A percentile compares a stretch with the other conserved stretches of the same genome.
These are phyloP conservation scores for Colletotrichum paranaense DNA, from an alignment of 2,329 filamentous ascomycete genomes.

Conservation along the genomic window DNA sequence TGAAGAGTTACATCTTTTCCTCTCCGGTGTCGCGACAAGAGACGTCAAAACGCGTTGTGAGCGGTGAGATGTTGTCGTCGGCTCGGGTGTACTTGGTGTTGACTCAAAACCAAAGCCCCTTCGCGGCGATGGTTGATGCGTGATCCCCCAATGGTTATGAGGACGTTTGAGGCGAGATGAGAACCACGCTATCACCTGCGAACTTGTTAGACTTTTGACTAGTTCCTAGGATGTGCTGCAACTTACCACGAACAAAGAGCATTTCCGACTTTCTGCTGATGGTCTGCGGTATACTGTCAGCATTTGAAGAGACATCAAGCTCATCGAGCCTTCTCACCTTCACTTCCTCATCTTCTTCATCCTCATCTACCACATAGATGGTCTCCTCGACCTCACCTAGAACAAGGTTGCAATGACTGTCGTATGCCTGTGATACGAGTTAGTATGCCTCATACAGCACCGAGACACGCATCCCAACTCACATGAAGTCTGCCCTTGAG, in stretches of 20 bases:
- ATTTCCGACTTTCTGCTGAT: conserved; percentile 98
- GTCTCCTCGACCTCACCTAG: conserved; percentile 98
- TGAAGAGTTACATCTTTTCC: neutral
- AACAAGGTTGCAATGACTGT: conserved; percentile 97
- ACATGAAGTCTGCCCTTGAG: conserved; percentile 96
- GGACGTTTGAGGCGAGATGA: conserved; percentile 73
- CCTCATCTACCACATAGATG: conserved; percentile 91
- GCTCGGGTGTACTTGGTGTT: neutral
- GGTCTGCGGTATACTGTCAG: conserved; percentile 66
- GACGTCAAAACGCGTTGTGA: neutral
- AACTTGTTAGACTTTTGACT: conserved; percentile 38
- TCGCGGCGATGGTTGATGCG: neutral
- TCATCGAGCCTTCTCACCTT: conserved; percentile 64
- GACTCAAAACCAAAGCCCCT: neutral
- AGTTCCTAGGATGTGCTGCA: conserved; percentile 37
- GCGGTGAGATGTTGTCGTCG: neutral
- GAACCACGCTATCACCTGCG: conserved; percentile 77
- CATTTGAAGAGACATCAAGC: neutral
- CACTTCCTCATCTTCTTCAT: conserved; percentile 81
- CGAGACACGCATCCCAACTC: conserved; percentile 50
- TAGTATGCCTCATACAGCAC: conserved; percentile 12
- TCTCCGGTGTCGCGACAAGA: neutral
- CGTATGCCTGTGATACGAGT: conserved; percentile 78
- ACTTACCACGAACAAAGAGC: conserved; percentile 92
- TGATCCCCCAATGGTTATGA: conserved; percentile 42